These are phyloP conservation scores for Amanita subjunquillea DNA, from an alignment of 768 basidiomycete genomes.

Conservation along the genomic window DNA sequence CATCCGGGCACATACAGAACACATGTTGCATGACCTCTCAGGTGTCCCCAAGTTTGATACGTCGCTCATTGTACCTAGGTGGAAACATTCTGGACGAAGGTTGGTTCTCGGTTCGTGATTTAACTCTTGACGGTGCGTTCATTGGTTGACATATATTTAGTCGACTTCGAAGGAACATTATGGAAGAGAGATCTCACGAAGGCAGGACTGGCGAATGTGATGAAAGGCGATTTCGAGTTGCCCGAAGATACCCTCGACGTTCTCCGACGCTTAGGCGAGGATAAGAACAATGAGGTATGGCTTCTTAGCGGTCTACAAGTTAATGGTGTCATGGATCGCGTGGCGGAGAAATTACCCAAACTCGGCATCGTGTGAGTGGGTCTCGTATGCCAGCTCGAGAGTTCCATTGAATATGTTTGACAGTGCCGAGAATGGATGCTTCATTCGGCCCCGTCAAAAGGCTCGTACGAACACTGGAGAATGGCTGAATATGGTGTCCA, in stretches of 20 bases:
- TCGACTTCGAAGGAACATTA: constrained; percentile 78
- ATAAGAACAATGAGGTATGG: constrained; percentile 72
- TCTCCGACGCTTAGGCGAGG: constrained; percentile 48
- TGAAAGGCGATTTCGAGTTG: constrained; percentile 15
- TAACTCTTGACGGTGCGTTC: neutral
- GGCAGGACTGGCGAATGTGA: constrained; percentile 29
- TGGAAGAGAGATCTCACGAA: constrained; percentile 53
- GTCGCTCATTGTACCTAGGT: constrained; percentile 50
- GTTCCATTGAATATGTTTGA: constrained; percentile 1
- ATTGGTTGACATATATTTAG: neutral
- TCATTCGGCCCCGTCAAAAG: constrained; percentile 45
- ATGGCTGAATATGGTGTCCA: constrained; percentile 79
- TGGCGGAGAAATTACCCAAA: constrained; percentile 49
- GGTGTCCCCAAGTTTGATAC: constrained; percentile 24
- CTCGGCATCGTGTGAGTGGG: constrained; percentile 65
- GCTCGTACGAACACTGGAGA: constrained; percentile 16
- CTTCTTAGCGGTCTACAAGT: constrained; percentile 66
- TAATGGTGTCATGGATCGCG: constrained; percentile 49
- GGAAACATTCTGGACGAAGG: constrained; percentile 53
- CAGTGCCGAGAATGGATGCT: constrained; percentile 85
- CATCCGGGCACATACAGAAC: constrained; percentile 64
- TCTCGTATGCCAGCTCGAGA: neutral
- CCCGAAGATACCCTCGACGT: constrained; percentile 34
- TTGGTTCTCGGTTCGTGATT: constrained; percentile 34
- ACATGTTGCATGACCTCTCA: constrained; percentile 29